These are phyloP conservation scores for Tetradesmus obliquus DNA, from an alignment of 139 green algal genomes.

Conservation along the genomic window DNA sequence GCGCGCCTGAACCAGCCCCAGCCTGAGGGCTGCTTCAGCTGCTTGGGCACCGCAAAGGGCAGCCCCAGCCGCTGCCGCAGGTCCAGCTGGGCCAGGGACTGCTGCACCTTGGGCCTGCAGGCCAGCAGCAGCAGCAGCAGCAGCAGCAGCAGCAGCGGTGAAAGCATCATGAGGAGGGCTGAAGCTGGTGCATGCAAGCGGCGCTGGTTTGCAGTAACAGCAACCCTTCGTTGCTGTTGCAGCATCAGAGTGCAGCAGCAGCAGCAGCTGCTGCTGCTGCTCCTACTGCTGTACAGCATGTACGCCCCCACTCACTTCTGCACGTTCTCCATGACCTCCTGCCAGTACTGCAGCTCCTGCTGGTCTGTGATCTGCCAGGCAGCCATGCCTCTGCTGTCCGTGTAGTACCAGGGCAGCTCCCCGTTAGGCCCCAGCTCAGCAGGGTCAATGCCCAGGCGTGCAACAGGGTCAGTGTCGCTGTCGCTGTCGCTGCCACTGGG, in stretches of 20 bases:
- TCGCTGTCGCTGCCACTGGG: background rate
- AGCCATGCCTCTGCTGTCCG: background rate
- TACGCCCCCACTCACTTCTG: background rate
- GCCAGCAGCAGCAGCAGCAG: too few species aligned
- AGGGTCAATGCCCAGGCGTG: background rate
- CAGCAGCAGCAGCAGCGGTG: too few species aligned
- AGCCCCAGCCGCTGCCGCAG: background rate
- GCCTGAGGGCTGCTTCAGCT: background rate
- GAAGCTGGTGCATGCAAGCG: too few species aligned
- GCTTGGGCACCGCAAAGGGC: background rate
- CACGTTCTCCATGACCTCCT: background rate
- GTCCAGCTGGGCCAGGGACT: background rate
- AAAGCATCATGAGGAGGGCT: too few species aligned
- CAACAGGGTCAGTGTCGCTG: background rate
- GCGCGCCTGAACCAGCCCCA: background rate
- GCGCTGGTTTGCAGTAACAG: too few species aligned
- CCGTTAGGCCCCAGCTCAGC: background rate
- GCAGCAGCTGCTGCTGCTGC: too few species aligned
- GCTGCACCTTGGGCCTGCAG: too few species aligned
- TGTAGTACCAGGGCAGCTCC: background rate
- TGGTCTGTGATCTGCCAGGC: background rate
- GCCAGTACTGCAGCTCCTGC: background rate
- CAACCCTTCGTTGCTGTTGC: too few species aligned
- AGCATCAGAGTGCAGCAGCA: too few species aligned
- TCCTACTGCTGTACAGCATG: background rate